Evolutionary conservation across 768 basidiomycete genomes (phyloP).

Genomic region (Daedaleopsis nitida): DNA sequence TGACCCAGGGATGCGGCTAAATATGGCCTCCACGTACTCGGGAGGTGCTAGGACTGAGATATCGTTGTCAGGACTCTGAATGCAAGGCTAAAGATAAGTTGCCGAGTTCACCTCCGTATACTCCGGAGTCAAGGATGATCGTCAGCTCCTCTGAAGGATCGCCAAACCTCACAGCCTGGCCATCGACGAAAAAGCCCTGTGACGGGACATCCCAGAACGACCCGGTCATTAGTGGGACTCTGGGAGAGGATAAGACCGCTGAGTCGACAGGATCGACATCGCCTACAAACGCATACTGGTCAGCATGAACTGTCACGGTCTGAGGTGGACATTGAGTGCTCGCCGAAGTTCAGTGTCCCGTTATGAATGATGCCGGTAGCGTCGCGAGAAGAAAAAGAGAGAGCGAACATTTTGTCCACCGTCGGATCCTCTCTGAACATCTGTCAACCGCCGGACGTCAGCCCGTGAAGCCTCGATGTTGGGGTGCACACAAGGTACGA

Average conservation of each 20-base stretch:
- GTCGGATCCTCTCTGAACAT: neutral
- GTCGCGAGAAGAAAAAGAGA: neutral
- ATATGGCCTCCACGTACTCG: conserved; percentile 13
- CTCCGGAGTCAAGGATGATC: conserved; percentile 1
- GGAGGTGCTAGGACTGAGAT: neutral
- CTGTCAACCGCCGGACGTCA: neutral
- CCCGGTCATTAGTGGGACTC: neutral
- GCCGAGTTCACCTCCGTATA: neutral
- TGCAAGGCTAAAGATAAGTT: too few relatives aligned
- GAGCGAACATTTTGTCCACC: neutral
- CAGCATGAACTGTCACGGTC: neutral
- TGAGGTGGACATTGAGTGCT: neutral
- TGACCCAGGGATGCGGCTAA: conserved; percentile 6
- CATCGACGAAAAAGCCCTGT: neutral
- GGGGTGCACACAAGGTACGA: neutral
- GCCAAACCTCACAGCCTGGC: neutral
- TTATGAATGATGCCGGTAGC: neutral
- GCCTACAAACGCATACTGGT: neutral
- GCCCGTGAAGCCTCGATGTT: neutral
- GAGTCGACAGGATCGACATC: neutral
- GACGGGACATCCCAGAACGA: conserved; percentile 2
- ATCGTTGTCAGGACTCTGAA: too few relatives aligned
- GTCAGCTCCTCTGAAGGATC: neutral
- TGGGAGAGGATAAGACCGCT: neutral
- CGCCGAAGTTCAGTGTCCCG: neutral